Evolutionary conservation across 2,329 filamentous ascomycete genomes (phyloP).

Genomic region (Penicillium sp.): DNA sequence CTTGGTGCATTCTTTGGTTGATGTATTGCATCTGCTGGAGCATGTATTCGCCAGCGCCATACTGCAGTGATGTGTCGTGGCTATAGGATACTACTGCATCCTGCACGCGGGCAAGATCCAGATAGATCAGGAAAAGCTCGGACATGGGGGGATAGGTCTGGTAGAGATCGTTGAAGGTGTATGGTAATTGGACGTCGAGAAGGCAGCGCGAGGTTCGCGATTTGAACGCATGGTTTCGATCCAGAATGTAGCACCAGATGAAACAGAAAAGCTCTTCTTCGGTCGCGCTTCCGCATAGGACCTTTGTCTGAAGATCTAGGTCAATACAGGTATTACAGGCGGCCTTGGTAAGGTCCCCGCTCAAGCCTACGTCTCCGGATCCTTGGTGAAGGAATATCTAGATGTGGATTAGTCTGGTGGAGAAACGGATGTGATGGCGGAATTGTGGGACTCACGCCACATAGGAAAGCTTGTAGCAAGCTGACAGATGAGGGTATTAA

Average conservation of each 20-base stretch:
- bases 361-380: constrained; percentile 18
- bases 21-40: constrained; percentile 16
- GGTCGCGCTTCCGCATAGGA: neutral
- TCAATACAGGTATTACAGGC: constrained; percentile 23
- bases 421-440: neutral
- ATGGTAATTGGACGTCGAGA: constrained; percentile 6
- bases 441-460: neutral
- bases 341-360: constrained; percentile 19
- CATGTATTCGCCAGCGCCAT: constrained; percentile 1
- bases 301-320: constrained; percentile 9
- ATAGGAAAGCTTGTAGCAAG: constrained; percentile 17
- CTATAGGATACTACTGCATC: constrained; percentile 16
- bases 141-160: neutral
- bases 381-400: constrained; percentile 25
- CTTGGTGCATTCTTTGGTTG: constrained; percentile 12
- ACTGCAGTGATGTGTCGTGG: neutral
- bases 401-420: neutral
- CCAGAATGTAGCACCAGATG: constrained; percentile 26
- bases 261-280: constrained; percentile 25
- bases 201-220: constrained; percentile 9
- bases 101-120: constrained; percentile 22
- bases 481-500: constrained; percentile 11
- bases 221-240: constrained; percentile 26
- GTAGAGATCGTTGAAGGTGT: neutral
- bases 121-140: constrained; percentile 18